A percentile compares a stretch with the other conserved stretches of the same genome.
Evolutionary conservation across 1,284 basidiomycete genomes (phyloP).

Genomic region (Bjerkandera adusta): DNA sequence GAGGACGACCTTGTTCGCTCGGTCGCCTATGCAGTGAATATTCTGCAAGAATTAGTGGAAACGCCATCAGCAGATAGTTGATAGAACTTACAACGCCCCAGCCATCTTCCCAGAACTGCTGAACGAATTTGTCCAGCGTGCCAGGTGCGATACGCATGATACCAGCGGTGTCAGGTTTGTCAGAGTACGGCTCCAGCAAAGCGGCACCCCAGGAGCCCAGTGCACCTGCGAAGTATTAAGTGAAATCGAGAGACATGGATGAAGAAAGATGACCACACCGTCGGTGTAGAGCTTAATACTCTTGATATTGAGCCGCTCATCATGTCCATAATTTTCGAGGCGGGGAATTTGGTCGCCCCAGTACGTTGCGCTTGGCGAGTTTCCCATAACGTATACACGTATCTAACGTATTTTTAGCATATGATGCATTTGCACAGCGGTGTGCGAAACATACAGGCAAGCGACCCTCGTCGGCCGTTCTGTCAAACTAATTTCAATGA

Average conservation of each 20-base stretch:
- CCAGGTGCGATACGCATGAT: slow-evolving; percentile 62
- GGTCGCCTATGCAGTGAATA: slow-evolving; percentile 90
- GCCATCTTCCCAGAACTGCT: slow-evolving; percentile 62
- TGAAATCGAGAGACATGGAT: not conserved
- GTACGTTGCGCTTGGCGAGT: slow-evolving; percentile 54
- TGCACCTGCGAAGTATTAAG: slow-evolving; percentile 54
- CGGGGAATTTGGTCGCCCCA: slow-evolving; percentile 65
- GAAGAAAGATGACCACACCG: slow-evolving; percentile 38
- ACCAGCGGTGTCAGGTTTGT: slow-evolving; percentile 69
- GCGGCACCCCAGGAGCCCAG: slow-evolving; percentile 92
- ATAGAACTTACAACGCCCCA: slow-evolving; percentile 66
- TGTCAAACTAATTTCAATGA: slow-evolving; percentile 5
- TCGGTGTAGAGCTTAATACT: slow-evolving; percentile 85
- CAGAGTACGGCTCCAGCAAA: slow-evolving; percentile 81
- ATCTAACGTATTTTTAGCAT: slow-evolving; percentile 40
- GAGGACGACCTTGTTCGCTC: slow-evolving; percentile 79
- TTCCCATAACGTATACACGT: slow-evolving; percentile 78
- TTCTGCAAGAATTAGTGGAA: slow-evolving; percentile 46
- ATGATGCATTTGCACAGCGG: too few relatives aligned
- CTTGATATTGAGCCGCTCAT: slow-evolving; percentile 66
- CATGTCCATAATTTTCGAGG: slow-evolving; percentile 59
- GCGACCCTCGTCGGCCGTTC: slow-evolving; percentile 21
- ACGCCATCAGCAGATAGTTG: not conserved
- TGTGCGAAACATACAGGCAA: slow-evolving; percentile 53
- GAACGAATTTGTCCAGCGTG: slow-evolving; percentile 53